Evolutionary conservation across 805 yeast genomes (phyloP), one percentile per base, ranked within the genome.

Genomic region (Ascoidea rubescens): DNA sequence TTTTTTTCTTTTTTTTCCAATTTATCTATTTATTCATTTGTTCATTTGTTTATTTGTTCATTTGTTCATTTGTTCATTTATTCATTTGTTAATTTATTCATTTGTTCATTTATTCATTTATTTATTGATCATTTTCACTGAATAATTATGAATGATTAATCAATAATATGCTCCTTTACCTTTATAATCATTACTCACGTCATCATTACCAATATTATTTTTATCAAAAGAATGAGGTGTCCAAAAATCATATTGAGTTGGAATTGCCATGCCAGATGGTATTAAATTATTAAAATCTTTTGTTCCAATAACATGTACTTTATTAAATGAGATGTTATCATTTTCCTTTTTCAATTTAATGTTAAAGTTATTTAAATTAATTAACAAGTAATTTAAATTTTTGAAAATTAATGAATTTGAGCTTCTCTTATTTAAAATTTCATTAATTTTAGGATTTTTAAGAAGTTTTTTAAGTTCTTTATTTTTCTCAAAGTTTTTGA

Each of bases 191-290:
- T 37, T 14, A 37, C 14, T 37, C 43, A 8, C 4, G 14, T 37
- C 14, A 37, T 37, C 14, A 37, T 37, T 14, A 37, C 14, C 8
- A 37, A 8, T 37, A 37, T 14, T 37, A 37, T 37, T 37, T 37
- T 10, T 10, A 37, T 37, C 14, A 37, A 14, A 10, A 14, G 43
- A 37, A 37, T 37, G 14, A 37, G 14, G 43, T 10, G 14, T 10
- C 14, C 43, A 10, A 37, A 14, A 2, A 37, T 37, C 43, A 37
- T 37, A 10, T 37, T 10, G 14, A 37, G 53, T 42, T 5, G 55
- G 57, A 8, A 55, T 17, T 37, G 47, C 31, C 31, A 48, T 53
- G 7, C 54, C 57, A 14, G 54, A 49, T n/a, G 58, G 56, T 28
- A 55, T 43, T 37, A 31, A 21, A 16, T 33, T 30, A 6, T 44